phyloP scores from a whole-genome alignment of 2,329 filamentous ascomycete species.

The Penicillium sp. region DNA sequence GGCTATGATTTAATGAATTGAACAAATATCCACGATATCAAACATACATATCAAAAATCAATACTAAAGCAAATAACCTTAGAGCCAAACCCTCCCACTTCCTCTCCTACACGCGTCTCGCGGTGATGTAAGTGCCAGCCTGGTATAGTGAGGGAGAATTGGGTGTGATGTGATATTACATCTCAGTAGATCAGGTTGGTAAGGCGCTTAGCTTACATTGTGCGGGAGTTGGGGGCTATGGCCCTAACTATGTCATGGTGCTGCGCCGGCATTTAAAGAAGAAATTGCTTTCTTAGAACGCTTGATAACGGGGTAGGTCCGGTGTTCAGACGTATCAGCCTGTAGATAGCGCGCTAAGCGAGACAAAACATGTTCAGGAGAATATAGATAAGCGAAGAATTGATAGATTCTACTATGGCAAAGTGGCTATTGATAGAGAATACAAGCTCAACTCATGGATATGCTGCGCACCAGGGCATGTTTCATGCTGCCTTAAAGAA shows the following conservation, averaged over 20 bases:
- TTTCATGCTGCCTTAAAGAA: not conserved
- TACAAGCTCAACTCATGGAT: conserved; percentile 1
- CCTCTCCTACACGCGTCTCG: too few relatives aligned
- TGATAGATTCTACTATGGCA: not conserved
- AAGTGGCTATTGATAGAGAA: conserved; percentile 1
- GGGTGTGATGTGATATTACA: not conserved
- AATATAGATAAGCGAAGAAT: not conserved
- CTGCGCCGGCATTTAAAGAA: not conserved
- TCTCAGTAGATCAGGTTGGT: not conserved
- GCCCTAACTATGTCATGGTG: not conserved
- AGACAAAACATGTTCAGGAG: not conserved
- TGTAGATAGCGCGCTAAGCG: not conserved
- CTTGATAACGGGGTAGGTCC: too few relatives aligned
- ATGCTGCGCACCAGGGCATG: not conserved
- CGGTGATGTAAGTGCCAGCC: not conserved
- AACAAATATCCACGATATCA: not conserved
- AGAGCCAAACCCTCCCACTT: not conserved
- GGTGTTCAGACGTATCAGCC: too few relatives aligned
- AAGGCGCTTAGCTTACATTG: not conserved
- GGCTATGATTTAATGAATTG: conserved; percentile 4
- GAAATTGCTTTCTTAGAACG: too few relatives aligned
- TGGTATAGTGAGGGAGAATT: not conserved
- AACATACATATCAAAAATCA: not conserved
- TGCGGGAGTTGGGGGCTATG: not conserved
- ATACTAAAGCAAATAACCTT: not conserved